A percentile compares a stretch with the other conserved stretches of the same genome.
These are phyloP conservation scores for Inga oerstediana DNA, from an alignment of 306 rosid genomes.

Conservation along the genomic window DNA sequence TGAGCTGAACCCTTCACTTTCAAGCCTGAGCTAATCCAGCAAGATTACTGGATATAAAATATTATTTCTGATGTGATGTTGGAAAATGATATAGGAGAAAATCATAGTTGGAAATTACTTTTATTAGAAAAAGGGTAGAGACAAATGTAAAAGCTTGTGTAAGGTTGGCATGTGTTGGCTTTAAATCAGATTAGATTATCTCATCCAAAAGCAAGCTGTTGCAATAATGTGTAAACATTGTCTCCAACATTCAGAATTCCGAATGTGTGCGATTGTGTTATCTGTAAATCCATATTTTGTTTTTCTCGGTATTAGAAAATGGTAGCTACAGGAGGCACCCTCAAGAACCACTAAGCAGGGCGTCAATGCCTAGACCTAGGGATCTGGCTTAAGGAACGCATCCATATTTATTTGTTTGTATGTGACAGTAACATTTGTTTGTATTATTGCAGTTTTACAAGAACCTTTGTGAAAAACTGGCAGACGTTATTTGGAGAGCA, in stretches of 20 bases:
- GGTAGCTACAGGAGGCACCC: not conserved
- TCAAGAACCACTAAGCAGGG: not conserved
- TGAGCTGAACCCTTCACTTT: not conserved
- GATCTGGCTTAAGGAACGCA: not conserved
- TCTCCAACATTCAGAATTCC: not conserved
- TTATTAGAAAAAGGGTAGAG: not conserved
- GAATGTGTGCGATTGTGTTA: not conserved
- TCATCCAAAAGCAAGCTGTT: not conserved
- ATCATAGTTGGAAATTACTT: not conserved
- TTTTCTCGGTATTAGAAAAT: not conserved
- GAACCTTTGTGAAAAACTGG: slow-evolving; percentile 52
- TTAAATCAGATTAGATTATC: not conserved
- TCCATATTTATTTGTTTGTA: not conserved
- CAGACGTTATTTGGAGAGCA: slow-evolving; percentile 58
- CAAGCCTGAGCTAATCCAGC: not conserved
- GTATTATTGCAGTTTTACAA: slow-evolving; percentile 65
- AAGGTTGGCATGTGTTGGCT: slow-evolving; percentile 1
- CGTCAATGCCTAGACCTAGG: not conserved
- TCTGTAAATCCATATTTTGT: not conserved
- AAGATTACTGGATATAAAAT: not conserved
- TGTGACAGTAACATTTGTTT: not conserved
- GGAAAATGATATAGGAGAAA: not conserved
- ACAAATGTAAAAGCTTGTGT: not conserved
- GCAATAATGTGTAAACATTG: not conserved
- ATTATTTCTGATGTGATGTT: not conserved